These are phyloP conservation scores for Carex myosuroides DNA, from an alignment of 176 grass and related monocot genomes.

Conservation along the genomic window DNA sequence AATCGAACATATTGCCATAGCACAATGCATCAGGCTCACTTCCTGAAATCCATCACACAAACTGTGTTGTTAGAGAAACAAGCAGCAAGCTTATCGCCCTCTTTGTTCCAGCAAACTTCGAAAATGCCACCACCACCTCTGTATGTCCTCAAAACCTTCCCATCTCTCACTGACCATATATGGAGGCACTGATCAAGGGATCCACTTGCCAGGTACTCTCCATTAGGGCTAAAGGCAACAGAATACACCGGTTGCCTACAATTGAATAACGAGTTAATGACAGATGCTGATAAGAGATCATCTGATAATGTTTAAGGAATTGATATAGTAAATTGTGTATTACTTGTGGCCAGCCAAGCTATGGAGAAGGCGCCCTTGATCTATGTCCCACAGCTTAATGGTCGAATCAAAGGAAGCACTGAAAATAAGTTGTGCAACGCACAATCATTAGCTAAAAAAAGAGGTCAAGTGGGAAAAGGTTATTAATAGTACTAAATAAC, in stretches of 20 bases:
- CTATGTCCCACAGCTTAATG: conserved; percentile 92
- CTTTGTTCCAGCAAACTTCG: conserved; percentile 98
- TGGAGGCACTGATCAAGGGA: conserved; percentile 90
- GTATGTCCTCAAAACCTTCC: conserved; percentile 75
- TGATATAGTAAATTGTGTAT: background rate
- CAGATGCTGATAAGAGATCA: background rate
- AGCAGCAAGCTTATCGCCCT: conserved; percentile 89
- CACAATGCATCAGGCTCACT: conserved; percentile 32
- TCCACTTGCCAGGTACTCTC: conserved; percentile 89
- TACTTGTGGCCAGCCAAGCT: conserved; percentile 90
- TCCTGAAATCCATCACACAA: conserved; percentile 89
- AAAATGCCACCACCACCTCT: conserved; percentile 90
- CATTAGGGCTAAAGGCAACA: conserved; percentile 81
- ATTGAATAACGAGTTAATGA: background rate
- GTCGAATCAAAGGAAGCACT: conserved; percentile 94
- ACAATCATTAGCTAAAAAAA: background rate
- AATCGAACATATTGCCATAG: background rate
- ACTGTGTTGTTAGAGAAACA: conserved; percentile 90
- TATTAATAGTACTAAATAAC: background rate
- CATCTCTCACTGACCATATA: conserved; percentile 98
- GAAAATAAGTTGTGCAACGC: conserved; percentile 11
- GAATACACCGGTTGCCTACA: conserved; percentile 89
- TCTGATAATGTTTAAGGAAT: conserved; percentile 17
- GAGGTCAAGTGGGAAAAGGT: background rate
- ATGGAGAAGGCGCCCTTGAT: conserved; percentile 69